These are phyloP conservation scores for Umbelopsis sp. DNA, from an alignment of 371 early-diverging fungal genomes.

Conservation along the genomic window DNA sequence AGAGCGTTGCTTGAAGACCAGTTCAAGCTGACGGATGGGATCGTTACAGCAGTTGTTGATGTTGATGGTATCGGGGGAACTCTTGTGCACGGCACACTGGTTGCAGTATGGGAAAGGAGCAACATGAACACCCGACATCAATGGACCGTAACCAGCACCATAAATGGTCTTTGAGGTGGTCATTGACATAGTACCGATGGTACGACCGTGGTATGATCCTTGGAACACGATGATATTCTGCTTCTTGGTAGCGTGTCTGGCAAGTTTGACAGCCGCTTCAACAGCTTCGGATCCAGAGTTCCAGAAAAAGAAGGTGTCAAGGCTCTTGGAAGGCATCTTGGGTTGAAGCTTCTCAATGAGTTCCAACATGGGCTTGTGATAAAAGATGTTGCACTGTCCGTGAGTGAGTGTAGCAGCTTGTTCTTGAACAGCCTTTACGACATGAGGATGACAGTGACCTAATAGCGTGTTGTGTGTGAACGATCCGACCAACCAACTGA, in stretches of 20 bases:
- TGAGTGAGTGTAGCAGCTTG: slow-evolving; percentile 57
- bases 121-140: slow-evolving; percentile 63
- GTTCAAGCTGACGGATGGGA: slow-evolving; percentile 50
- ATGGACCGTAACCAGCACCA: slow-evolving; percentile 51
- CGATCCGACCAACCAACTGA: slow-evolving; percentile 30
- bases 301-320: slow-evolving; percentile 63
- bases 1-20: slow-evolving; percentile 52
- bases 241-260: slow-evolving; percentile 60
- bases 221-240: slow-evolving; percentile 58
- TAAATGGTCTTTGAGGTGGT: slow-evolving; percentile 64
- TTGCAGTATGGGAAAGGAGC: slow-evolving; percentile 57
- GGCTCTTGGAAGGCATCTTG: slow-evolving; percentile 49
- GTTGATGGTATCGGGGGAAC: slow-evolving; percentile 41
- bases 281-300: slow-evolving; percentile 68
- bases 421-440: slow-evolving; percentile 65
- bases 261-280: slow-evolving; percentile 59
- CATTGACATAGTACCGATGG: slow-evolving; percentile 60
- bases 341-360: slow-evolving; percentile 48
- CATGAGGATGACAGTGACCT: slow-evolving; percentile 57
- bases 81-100: slow-evolving; percentile 50
- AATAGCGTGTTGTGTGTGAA: slow-evolving; percentile 21
- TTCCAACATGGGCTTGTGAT: slow-evolving; percentile 60
- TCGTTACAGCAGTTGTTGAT: slow-evolving; percentile 53
- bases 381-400: slow-evolving; percentile 58
- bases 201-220: slow-evolving; percentile 63